Evolutionary conservation across 2,329 filamentous ascomycete genomes (phyloP), one percentile per base, ranked within the genome.

Genomic region (Hymenoscyphus albidus): DNA sequence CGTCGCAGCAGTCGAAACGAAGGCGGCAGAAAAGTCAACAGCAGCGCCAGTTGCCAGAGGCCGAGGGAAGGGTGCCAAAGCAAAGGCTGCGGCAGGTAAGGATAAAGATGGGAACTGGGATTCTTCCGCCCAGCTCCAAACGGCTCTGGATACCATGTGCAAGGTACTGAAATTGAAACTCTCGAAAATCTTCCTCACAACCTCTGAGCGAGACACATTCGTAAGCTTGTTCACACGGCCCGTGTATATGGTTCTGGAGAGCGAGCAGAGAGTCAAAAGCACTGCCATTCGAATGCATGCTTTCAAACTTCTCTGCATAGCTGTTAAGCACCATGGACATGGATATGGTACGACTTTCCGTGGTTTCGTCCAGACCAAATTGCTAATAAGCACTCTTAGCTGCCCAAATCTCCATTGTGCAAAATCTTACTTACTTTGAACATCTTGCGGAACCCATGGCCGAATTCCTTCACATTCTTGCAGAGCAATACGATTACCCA

Each of bases 371-470:
- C 27, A 27, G 13, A 51, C 14, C 58, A 18, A 65, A 69, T 69
- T 64, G 68, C 75, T 78, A 63, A 81, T 68, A 31, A 5, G 31
- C n/a, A 40, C 0, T 38, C 51, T 9, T 72, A 96, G 92, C 91
- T 61, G 95, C 95, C 1, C 95, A 99, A 82, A 98, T 96, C 58
- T 96, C 93, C 57, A 96, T 99, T 73, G 93, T 98, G 62, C 95
- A 99, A 77, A 98, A 95, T 75, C 80, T 99, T 70, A 97, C 95
- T 5, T 99, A 99, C 76, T 99, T 98, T 73, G 95, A 99, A 78
- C 95, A 99, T 77, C 80, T 99, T n/a, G 94, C 95, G 0, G 95
- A 99, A 74, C 95, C 95, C 1, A 99, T 99, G 95, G 95, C 95
- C 39, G 96, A 99, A 76, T 97, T 99, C 72, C 81, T 99, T 4